Evolutionary conservation across 2,329 filamentous ascomycete genomes (phyloP).

Genomic region (Leptographium flavum): DNA sequence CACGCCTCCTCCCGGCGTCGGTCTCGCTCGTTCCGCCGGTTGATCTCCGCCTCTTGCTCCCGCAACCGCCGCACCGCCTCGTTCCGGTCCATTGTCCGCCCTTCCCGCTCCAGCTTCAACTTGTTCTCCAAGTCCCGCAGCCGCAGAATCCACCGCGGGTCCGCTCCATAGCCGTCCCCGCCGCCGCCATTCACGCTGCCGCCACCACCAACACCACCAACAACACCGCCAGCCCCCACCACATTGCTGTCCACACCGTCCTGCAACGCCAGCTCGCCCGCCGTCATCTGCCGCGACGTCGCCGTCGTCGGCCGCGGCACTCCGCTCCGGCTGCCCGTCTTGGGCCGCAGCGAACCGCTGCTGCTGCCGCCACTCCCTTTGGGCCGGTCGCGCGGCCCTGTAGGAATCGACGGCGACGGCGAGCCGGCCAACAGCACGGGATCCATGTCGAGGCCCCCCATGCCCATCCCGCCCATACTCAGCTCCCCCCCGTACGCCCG

Average conservation of each 20-base stretch:
- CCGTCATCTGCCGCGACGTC: slow-evolving; percentile 12
- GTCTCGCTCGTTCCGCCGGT: slow-evolving; percentile 9
- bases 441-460: slow-evolving; percentile 15
- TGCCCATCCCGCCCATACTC: too few relatives aligned
- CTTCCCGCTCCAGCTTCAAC: slow-evolving; percentile 81
- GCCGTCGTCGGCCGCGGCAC: slow-evolving; percentile 11
- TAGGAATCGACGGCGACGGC: slow-evolving; percentile 39
- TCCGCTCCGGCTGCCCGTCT: slow-evolving; percentile 11
- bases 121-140: slow-evolving; percentile 78
- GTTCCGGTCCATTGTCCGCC: slow-evolving; percentile 65
- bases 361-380: not conserved
- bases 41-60: slow-evolving; percentile 27
- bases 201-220: too few relatives aligned
- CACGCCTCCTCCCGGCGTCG: not conserved
- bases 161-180: slow-evolving; percentile 18
- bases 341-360: slow-evolving; percentile 5
- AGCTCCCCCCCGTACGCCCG: slow-evolving; percentile 26
- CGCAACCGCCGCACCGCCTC: slow-evolving; percentile 70
- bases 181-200: slow-evolving; percentile 8
- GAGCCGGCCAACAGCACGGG: slow-evolving; percentile 24
- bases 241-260: not conserved
- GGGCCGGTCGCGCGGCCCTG: slow-evolving; percentile 33
- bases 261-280: slow-evolving; percentile 14
- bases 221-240: too few relatives aligned
- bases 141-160: slow-evolving; percentile 73